Evolutionary conservation across 768 basidiomycete genomes (phyloP).

Genomic region (Lentinula sp.): DNA sequence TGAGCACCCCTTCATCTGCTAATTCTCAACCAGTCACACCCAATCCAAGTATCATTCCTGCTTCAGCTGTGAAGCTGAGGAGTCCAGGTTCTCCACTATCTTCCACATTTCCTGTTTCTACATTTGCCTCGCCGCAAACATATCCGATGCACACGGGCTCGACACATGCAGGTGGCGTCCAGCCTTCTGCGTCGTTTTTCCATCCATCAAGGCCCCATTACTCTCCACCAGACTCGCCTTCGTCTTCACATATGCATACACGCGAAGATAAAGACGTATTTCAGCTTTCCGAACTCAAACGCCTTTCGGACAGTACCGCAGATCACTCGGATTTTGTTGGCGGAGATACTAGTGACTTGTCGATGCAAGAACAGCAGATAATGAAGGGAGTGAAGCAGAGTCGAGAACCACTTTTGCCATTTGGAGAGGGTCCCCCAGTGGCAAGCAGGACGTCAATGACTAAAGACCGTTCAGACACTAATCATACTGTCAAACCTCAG

Average conservation of each 20-base stretch:
- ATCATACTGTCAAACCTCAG: conserved; percentile 6
- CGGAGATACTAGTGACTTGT: conserved; percentile 19
- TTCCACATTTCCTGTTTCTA: background rate
- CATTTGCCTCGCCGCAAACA: background rate
- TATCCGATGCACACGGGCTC: conserved; percentile 21
- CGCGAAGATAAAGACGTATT: conserved; percentile 21
- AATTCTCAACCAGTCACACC: background rate
- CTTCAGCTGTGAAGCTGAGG: background rate
- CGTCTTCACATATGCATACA: conserved; percentile 23
- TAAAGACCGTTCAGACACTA: background rate
- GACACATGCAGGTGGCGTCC: conserved; percentile 70
- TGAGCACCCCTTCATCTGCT: background rate
- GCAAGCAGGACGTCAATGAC: background rate
- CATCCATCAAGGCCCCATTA: conserved; percentile 56
- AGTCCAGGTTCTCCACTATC: conserved; percentile 5
- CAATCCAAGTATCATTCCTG: background rate
- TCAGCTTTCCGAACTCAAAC: conserved; percentile 34
- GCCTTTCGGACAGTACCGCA: conserved; percentile 37
- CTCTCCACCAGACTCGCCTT: conserved; percentile 34
- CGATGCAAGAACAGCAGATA: conserved; percentile 17
- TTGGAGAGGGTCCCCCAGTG: conserved; percentile 27
- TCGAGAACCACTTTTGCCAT: conserved; percentile 67
- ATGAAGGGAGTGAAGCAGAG: conserved; percentile 52
- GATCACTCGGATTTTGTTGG: conserved; percentile 19
- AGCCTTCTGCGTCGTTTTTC: conserved; percentile 77